Evolutionary conservation across 371 early-diverging fungal genomes (phyloP).

Genomic region (Chytridium lagenaria): DNA sequence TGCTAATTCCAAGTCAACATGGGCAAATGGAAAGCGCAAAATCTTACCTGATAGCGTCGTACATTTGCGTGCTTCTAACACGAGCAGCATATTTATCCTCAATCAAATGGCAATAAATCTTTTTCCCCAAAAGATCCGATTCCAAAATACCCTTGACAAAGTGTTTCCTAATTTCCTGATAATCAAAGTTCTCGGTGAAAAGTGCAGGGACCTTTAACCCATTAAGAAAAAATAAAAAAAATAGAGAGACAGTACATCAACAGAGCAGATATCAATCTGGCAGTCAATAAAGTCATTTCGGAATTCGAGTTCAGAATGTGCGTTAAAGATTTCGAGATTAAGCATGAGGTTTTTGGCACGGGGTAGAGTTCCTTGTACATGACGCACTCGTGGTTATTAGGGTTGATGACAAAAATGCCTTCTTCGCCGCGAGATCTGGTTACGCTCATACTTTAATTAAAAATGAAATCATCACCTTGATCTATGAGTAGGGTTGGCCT

Average conservation of each 20-base stretch:
- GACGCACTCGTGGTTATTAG: conserved; percentile 75
- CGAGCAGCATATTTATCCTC: conserved; percentile 83
- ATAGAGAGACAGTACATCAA: conserved; percentile 61
- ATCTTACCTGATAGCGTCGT: conserved; percentile 75
- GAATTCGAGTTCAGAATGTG: conserved; percentile 74
- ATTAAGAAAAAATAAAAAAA: neutral
- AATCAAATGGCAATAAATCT: conserved; percentile 84
- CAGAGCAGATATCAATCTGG: conserved; percentile 90
- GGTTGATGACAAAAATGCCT: conserved; percentile 84
- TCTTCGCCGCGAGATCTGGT: conserved; percentile 71
- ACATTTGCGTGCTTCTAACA: conserved; percentile 81
- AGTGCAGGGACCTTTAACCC: conserved; percentile 77
- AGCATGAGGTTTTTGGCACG: conserved; percentile 49
- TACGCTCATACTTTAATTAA: neutral
- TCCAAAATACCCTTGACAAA: conserved; percentile 92
- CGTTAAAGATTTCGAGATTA: conserved; percentile 51
- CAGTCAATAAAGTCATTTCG: conserved; percentile 93
- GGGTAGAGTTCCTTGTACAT: conserved; percentile 81
- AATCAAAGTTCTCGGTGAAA: conserved; percentile 97
- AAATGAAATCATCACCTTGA: conserved; percentile 34
- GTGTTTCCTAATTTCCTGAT: conserved; percentile 87
- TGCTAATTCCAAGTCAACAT: conserved; percentile 52
- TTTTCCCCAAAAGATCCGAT: conserved; percentile 87
- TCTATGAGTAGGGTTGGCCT: conserved; percentile 48
- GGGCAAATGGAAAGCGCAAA: neutral